Evolutionary conservation across 108 stramenopile species (phyloP), one percentile per base, ranked within the genome.

Genomic region (Fistulifera solaris): DNA sequence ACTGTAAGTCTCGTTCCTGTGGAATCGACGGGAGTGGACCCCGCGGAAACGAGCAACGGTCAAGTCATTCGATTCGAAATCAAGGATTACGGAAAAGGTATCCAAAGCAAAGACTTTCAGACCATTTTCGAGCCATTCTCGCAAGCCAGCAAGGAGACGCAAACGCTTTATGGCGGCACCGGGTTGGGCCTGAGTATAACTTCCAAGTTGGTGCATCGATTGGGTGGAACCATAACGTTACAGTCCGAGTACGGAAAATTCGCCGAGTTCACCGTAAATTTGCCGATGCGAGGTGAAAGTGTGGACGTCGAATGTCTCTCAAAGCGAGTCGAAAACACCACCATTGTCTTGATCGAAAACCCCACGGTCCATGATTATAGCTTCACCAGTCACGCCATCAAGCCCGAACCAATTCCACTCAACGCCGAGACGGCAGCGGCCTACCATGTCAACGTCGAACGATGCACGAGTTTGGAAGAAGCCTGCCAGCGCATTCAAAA

Each of bases 71-170:
- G 71, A 35, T 77, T 77, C 44, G 28, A 54, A n/a, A 55, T 77
- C 22, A 72, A 56, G 25, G 76, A 77, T 27, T 72, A 77, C 48
- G 76, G 76, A 11, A 72, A 72, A 55, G 76, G 76, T 13, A 69
- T 77, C 38, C 54, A 58, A 6, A 56, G 46, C 26, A 62, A 66
- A 25, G 71, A 77, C 48, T 72, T 77, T 54, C 54, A 47, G 46
- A 65, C 35, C 6, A 77, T 79, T 25, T 79, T 79, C 40, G 38
- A 79, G 31, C 72, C 78, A 0, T 79, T 79, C 57, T 50, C 48
- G 17, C 78, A 79, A 48, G 66, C 59, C 19, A 62, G 46, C 23
- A 16, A 16, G 16, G 47, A 46, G 4, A 63, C 57, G 13, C 49
- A 60, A 40, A 26, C 23, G 2, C 8, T 46, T 2, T 49, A 64